These are phyloP conservation scores for Yarrowia galli DNA, from an alignment of 1,139 yeast species.

Conservation along the genomic window DNA sequence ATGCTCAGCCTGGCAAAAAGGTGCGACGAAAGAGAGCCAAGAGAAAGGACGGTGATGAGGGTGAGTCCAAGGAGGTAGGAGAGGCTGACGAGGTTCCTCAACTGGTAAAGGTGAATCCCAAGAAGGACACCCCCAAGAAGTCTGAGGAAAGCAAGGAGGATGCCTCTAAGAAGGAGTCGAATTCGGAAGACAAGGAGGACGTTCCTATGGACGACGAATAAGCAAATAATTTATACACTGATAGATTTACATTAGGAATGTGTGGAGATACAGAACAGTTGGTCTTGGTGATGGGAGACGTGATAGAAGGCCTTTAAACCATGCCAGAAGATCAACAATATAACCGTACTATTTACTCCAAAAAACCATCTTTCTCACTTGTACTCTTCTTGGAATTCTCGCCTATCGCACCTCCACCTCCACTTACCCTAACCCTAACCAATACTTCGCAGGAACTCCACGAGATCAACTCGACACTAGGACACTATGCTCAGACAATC, in stretches of 20 bases:
- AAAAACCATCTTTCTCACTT: too few species aligned
- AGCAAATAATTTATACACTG: conserved; percentile 26
- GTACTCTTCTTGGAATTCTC: too few species aligned
- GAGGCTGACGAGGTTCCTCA: conserved; percentile 9
- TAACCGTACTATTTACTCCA: too few species aligned
- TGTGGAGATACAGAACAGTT: too few species aligned
- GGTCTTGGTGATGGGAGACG: too few species aligned
- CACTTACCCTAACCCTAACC: conserved; percentile 25
- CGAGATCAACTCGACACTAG: conserved; percentile 9
- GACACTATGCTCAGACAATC: conserved; percentile 37
- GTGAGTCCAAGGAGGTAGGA: neutral
- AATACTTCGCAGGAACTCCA: conserved; percentile 18
- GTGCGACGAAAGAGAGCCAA: conserved; percentile 34
- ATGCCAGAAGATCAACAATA: too few species aligned
- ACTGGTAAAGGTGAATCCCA: conserved; percentile 1
- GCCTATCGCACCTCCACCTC: neutral
- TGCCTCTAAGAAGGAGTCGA: neutral
- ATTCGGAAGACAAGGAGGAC: conserved; percentile 4
- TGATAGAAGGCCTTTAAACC: too few species aligned
- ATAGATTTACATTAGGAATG: conserved; percentile 4
- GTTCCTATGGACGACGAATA: conserved; percentile 16
- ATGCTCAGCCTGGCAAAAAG: conserved; percentile 18
- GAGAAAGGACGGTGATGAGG: conserved; percentile 20
- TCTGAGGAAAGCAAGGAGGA: neutral
- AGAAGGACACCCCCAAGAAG: neutral